A percentile compares a stretch with the other conserved stretches of the same genome.
phyloP scores from a whole-genome alignment of 2,329 filamentous ascomycete species.

The Orbilia ellipsospora region DNA sequence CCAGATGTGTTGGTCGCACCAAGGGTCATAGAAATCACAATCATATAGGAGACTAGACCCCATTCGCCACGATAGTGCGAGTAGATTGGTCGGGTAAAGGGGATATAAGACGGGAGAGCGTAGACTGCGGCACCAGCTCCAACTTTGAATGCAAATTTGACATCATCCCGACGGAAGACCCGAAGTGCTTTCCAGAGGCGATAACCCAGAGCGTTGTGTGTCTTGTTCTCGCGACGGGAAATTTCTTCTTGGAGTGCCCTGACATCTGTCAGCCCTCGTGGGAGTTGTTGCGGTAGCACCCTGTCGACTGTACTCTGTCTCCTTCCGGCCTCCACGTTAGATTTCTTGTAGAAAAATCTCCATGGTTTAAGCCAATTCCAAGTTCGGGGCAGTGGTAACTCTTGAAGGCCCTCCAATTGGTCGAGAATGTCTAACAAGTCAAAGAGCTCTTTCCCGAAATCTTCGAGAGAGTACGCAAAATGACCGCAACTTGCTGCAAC shows the following conservation, averaged over 20 bases:
- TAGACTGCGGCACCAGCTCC: constrained; percentile 89
- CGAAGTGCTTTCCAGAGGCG: constrained; percentile 69
- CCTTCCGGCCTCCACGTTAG: constrained; percentile 19
- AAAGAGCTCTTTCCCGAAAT: constrained; percentile 90
- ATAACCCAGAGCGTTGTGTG: constrained; percentile 59
- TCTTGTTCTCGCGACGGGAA: constrained; percentile 47
- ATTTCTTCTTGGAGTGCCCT: constrained; percentile 48
- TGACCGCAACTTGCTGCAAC: constrained; percentile 97
- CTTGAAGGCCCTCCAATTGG: constrained; percentile 79
- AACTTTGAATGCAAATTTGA: constrained; percentile 89
- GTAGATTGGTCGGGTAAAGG: constrained; percentile 80
- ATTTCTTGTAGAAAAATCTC: constrained; percentile 63
- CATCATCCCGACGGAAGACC: constrained; percentile 73
- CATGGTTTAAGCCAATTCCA: constrained; percentile 93
- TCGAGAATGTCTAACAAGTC: constrained; percentile 85
- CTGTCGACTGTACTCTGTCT: constrained; percentile 24
- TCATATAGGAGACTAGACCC: constrained; percentile 77
- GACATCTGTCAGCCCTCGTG: constrained; percentile 41
- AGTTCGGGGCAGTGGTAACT: constrained; percentile 71
- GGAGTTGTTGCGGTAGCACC: constrained; percentile 47
- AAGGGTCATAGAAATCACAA: constrained; percentile 97
- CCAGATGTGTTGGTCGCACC: constrained; percentile 95
- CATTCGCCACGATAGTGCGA: constrained; percentile 78
- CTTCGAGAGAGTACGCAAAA: constrained; percentile 90
- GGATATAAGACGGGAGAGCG: constrained; percentile 87